Evolutionary conservation across 306 rosid species (phyloP).

Genomic region (Lablab purpureus): DNA sequence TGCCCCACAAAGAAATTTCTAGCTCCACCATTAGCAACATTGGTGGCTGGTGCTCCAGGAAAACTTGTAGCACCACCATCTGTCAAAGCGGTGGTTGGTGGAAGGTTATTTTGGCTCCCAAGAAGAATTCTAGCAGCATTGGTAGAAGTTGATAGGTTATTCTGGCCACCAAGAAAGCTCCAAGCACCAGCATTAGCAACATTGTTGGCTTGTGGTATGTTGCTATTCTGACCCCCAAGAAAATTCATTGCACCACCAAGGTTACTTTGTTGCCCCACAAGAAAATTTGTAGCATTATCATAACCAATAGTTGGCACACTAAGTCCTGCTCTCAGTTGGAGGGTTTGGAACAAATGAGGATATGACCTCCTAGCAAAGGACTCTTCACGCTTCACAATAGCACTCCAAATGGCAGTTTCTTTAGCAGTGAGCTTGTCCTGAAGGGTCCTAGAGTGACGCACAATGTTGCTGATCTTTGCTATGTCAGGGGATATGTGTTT

Average conservation of each 20-base stretch:
- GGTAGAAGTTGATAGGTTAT: background rate
- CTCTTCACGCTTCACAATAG: slow-evolving; percentile 66
- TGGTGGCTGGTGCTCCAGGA: background rate
- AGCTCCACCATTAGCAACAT: background rate
- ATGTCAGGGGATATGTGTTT: slow-evolving; percentile 75
- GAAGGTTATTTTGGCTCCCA: background rate
- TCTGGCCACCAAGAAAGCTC: background rate
- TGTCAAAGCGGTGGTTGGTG: background rate
- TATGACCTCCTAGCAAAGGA: slow-evolving; percentile 45
- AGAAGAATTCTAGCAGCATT: background rate
- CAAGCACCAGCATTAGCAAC: background rate
- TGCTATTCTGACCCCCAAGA: background rate
- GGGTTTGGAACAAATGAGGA: slow-evolving; percentile 10
- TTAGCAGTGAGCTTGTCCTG: slow-evolving; percentile 79
- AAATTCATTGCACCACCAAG: background rate
- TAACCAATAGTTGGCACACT: no score
- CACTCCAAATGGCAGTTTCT: slow-evolving; percentile 73
- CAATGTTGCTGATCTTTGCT: slow-evolving; percentile 59
- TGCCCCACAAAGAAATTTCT: background rate
- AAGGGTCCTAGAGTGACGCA: slow-evolving; percentile 61
- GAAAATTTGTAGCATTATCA: no score
- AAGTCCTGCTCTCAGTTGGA: background rate
- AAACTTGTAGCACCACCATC: background rate
- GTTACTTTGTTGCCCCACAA: background rate
- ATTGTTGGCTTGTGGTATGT: background rate